Evolutionary conservation across 192 early-diverging fungal species (phyloP).

Genomic region (Ramicandelaber brevisporus): DNA sequence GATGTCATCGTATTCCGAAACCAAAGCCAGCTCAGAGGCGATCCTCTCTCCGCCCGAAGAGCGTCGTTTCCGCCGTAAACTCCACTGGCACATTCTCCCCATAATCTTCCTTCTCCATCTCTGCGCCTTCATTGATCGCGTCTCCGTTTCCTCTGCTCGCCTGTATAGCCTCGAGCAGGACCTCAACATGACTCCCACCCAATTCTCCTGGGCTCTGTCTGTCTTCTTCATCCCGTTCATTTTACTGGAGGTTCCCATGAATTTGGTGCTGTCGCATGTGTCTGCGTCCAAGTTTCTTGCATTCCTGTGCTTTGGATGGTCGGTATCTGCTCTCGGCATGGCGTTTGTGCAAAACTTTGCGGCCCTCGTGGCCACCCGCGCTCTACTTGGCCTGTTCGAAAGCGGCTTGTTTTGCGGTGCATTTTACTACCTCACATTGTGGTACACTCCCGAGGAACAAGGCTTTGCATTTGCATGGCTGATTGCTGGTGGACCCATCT

Average conservation of each 20-base stretch:
- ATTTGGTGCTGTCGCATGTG: slow-evolving; percentile 18
- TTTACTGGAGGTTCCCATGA: slow-evolving; percentile 34
- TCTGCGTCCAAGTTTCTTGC: slow-evolving; percentile 15
- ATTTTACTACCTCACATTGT: no score
- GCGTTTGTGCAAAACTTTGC: slow-evolving; percentile 29
- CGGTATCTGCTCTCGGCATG: slow-evolving; percentile 17
- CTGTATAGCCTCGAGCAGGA: slow-evolving; percentile 9
- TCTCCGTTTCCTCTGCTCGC: slow-evolving; percentile 20
- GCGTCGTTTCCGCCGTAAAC: no score
- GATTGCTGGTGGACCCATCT: no score
- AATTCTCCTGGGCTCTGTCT: slow-evolving; percentile 27
- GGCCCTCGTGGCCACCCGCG: slow-evolving; percentile 12
- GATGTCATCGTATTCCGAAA: no score
- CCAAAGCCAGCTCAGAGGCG: no score
- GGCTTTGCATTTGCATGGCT: no score
- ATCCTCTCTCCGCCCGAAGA: no score
- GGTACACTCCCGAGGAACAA: no score
- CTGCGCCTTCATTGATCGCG: slow-evolving; percentile 14
- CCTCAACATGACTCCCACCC: slow-evolving; percentile 9
- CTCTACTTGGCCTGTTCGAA: slow-evolving; percentile 15
- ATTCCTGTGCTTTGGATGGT: slow-evolving; percentile 15
- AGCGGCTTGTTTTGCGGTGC: no score
- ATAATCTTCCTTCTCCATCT: slow-evolving; percentile 20
- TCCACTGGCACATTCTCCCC: slow-evolving; percentile 26
- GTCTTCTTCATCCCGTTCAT: slow-evolving; percentile 35